Evolutionary conservation across 1,284 basidiomycete genomes (phyloP), one percentile per base, ranked within the genome.

Genomic region (Porodaedalea pini): DNA sequence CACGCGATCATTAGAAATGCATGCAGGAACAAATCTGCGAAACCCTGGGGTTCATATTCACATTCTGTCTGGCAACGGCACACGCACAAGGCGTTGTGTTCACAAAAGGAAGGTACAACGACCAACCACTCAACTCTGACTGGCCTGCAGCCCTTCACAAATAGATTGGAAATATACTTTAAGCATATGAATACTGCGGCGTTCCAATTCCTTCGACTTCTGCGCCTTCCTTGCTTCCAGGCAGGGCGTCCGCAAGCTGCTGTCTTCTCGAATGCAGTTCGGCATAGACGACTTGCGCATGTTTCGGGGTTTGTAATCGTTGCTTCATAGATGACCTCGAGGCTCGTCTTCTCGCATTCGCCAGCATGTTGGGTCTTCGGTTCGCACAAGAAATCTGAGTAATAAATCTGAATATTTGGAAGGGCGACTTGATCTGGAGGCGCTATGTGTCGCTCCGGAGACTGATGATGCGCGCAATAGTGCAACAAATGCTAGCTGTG

Each of bases 81-180:
- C 25, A 31, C 25, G 23, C 21, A 25, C 43, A 40, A 32, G 19
- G n/a, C 21, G 25, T 37, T 21, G 54, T 15, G 29, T 27, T 23
- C 32, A 40, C 23, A 31, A 21, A 37, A 11, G 31, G 29, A 11
- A 25, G 39, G 19, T 13, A n/a, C 21, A 39, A 39, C 29, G 39
- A 34, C 47, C 19, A 49, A 11, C 11, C 5, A n/a, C 8, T 19
- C n/a, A 37, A 23, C 37, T 41, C 36, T 52, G 23, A 52, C 21
- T 43, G 51, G 51, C 32, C 27, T 32, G 23, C 39, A n/a, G 8
- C 13, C 23, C 4, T 27, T 17, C 53, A 21, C n/a, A 39, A 57
- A 53, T 47, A 57, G 19, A 34, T 27, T 27, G 37, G 56, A n/a
- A 52, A 57, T 57, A 57, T 34, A 47, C 56, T 57, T 57, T 57